Base-by-base conservation (phyloP, 192 early-diverging fungal species). In the Mortierella hygrophila region DNA sequence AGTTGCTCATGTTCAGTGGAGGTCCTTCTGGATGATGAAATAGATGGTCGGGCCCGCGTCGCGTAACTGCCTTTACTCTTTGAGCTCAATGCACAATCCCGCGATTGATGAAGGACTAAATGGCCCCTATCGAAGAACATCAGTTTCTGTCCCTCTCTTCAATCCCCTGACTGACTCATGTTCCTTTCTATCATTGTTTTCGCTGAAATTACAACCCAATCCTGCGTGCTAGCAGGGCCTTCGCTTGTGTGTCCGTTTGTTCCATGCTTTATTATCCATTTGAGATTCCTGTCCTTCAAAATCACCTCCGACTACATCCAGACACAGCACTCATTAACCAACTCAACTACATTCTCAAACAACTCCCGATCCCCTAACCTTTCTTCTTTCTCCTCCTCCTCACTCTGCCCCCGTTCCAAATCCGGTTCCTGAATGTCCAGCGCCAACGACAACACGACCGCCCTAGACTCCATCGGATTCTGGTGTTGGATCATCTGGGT, bases 401-500 rank as follows among this genome's bases (percentile, higher is more conserved):
- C 26, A 37, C n/a, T 55, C 23, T 65, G n/a, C 11, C 55, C 68
- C 1, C 23, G 23, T 9, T 83, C 70, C 72, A 49, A 2, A 23
- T 82, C 81, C 18, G 75, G 75, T 55, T 89, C 89, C 41, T 84
- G 70, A 6, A 81, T 87, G 8, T 72, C 13, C 5, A 93, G 71
- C 7, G 92, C 90, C 57, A 93, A 87, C 0, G 91, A 90, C 4
- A 93, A 69, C 0, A 93, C 42, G 2, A 93, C 76, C 20, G 87
- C 70, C 38, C 92, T 75, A 13, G 81, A 80, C 57, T 93, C 92
- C 20, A 76, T 68, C 11, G 91, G 90, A 75, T 92, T 92, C 68
- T 89, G 90, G 29, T 83, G 82, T 1, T 83, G 87, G 47, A 93
- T 91, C 60, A 90, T 82, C 20, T 90, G 88, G 7, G 90, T 78